Conservation (phyloP, 768 basidiomycete genomes). For the Butyriboletus loyo region DNA sequence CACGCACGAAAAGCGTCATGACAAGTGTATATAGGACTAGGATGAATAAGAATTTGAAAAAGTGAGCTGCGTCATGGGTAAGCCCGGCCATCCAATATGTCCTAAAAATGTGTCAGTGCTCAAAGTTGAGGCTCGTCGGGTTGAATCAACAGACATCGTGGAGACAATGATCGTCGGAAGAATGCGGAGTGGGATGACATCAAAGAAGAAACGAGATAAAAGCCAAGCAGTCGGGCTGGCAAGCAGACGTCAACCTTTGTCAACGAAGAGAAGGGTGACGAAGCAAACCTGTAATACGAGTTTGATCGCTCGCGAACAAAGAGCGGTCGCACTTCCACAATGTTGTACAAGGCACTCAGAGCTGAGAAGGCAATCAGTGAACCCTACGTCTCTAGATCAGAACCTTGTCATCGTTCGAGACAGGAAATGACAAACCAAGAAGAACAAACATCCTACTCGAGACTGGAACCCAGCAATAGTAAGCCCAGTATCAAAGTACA, state of each 20-base stretch:
- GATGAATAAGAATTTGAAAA: conserved; percentile 94
- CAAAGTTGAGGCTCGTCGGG: neutral
- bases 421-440: conserved; percentile 53
- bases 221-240: conserved; percentile 86
- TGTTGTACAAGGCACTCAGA: conserved; percentile 85
- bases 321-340: conserved; percentile 78
- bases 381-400: conserved; percentile 47
- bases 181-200: conserved; percentile 84
- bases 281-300: conserved; percentile 72
- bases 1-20: conserved; percentile 81
- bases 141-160: conserved; percentile 57
- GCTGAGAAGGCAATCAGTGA: conserved; percentile 89
- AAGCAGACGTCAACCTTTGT: neutral
- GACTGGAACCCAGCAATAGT: conserved; percentile 94
- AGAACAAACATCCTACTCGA: conserved; percentile 91
- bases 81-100: conserved; percentile 98
- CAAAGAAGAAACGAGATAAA: conserved; percentile 82
- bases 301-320: conserved; percentile 89
- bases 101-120: conserved; percentile 34
- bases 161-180: conserved; percentile 86
- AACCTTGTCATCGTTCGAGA: neutral
- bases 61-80: conserved; percentile 69
- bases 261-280: neutral
- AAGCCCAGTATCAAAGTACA: conserved; percentile 77
- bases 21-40: conserved; percentile 80